Evolutionary conservation across 768 basidiomycete species (phyloP).

Genomic region (Candolleomyces aberdarensis): DNA sequence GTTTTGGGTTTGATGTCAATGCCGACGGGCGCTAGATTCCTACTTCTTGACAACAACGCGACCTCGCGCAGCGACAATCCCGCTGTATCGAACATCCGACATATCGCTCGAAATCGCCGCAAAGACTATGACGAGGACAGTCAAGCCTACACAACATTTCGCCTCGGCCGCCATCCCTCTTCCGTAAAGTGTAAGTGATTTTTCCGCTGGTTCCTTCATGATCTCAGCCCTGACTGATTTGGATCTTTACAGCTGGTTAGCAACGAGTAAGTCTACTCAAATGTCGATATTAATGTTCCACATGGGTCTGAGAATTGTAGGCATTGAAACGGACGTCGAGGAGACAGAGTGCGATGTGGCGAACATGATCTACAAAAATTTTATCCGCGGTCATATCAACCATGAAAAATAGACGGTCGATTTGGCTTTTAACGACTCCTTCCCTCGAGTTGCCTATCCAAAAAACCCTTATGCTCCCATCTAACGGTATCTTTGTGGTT

Average conservation of each 20-base stretch:
- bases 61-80: background rate
- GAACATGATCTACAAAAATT: constrained; percentile 92
- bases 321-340: constrained; percentile 64
- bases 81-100: too few relatives aligned
- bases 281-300: constrained; percentile 83
- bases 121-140: background rate
- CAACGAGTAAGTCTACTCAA: constrained; percentile 65
- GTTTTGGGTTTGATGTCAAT: background rate
- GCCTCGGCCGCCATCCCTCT: constrained; percentile 32
- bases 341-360: constrained; percentile 94
- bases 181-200: constrained; percentile 65
- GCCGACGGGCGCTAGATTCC: background rate
- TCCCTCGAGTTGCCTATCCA: constrained; percentile 70
- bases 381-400: constrained; percentile 93
- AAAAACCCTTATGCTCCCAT: constrained; percentile 48
- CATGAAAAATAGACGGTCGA: constrained; percentile 98
- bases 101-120: constrained; percentile 1
- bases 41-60: background rate
- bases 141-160: background rate
- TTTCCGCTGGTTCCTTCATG: background rate
- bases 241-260: constrained; percentile 64
- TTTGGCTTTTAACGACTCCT: constrained; percentile 78
- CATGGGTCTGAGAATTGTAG: constrained; percentile 66
- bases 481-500: constrained; percentile 6
- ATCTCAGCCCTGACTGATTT: background rate